Conservation (phyloP, 225 moss, liverwort and hornwort species). For the Rhytidiadelphus loreus region DNA sequence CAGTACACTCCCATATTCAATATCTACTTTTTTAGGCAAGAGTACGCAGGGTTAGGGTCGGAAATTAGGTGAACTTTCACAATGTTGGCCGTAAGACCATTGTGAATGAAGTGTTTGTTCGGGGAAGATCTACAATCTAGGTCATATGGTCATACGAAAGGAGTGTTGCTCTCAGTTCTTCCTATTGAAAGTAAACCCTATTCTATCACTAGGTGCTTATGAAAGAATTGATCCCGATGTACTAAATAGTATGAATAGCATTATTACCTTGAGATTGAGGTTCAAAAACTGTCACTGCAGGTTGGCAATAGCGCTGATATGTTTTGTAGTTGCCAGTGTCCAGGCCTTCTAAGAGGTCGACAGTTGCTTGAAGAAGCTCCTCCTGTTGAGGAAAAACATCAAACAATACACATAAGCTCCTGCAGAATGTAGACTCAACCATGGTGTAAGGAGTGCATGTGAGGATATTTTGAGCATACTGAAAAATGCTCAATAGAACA, state of each 20-base stretch:
- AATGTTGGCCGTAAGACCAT: not conserved
- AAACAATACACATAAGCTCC: not conserved
- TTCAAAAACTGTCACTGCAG: constrained; percentile 85
- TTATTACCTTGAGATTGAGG: constrained; percentile 60
- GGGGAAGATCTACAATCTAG: not conserved
- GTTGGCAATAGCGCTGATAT: constrained; percentile 53
- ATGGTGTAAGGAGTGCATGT: not conserved
- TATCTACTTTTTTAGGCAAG: not conserved
- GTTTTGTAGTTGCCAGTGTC: constrained; percentile 63
- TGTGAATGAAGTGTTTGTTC: not conserved
- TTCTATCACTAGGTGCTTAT: not conserved
- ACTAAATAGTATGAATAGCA: too few relatives aligned
- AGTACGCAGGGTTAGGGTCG: not conserved
- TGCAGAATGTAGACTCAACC: not conserved
- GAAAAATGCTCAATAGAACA: not conserved
- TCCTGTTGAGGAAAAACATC: constrained; percentile 22
- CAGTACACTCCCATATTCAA: not conserved
- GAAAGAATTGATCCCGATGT: not conserved
- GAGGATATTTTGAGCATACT: not conserved
- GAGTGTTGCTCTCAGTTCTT: not conserved
- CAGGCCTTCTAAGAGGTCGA: constrained; percentile 65
- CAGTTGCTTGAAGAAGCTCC: constrained; percentile 71
- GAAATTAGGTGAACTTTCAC: not conserved
- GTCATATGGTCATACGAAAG: not conserved
- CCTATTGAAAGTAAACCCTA: not conserved